Base-by-base conservation (phyloP, 1,139 yeast genomes). In the Torulaspora pretoriensis region DNA sequence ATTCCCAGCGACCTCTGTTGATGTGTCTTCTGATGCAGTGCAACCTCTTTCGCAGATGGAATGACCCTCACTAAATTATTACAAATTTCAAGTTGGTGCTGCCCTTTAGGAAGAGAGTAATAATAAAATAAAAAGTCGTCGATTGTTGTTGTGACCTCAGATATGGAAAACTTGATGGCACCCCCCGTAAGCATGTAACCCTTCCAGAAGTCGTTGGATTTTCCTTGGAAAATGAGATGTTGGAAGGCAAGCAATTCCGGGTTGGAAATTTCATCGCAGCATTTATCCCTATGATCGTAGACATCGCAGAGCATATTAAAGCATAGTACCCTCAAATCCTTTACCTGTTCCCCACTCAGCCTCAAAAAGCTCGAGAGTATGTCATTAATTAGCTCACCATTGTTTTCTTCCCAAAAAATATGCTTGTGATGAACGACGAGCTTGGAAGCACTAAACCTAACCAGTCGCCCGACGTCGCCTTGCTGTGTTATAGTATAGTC, bases 381-480 rank as follows among this genome's bases (percentile, higher is more conserved):
- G 10, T 44, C 35, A 22, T 42, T 32, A 4, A 32, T 43, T 12
- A 61, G 40, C 12, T 28, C 16, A 6, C 23, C 27, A 1, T 36
- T 42, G 8, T 37, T 38, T 2, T 46, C 34, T n/a, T 31, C 24
- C 19, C 42, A 48, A 23, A 67, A 63, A 8, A 44, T 12, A 0
- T 45, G 46, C 3, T 56, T 35, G 52, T 73, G 71, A 2, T 54
- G 40, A 0, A 52, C 46, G 7, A 82, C 59, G 3, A 78, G 59
- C 7, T 59, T 49, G 5, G 83, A 63, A 1, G 80, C 69, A 0
- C 80, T 73, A 2, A 61, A 55, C 41, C 97, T 70, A 1, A 88
- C 75, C 60, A 80, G 75, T 30, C 88, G 78, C 2, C 97, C 97
- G 10, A 83, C 86, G 63, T 83, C 92, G 13, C 92, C 92, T 60